Conservation (phyloP, 306 rosid species). For the Cucumis melo region DNA sequence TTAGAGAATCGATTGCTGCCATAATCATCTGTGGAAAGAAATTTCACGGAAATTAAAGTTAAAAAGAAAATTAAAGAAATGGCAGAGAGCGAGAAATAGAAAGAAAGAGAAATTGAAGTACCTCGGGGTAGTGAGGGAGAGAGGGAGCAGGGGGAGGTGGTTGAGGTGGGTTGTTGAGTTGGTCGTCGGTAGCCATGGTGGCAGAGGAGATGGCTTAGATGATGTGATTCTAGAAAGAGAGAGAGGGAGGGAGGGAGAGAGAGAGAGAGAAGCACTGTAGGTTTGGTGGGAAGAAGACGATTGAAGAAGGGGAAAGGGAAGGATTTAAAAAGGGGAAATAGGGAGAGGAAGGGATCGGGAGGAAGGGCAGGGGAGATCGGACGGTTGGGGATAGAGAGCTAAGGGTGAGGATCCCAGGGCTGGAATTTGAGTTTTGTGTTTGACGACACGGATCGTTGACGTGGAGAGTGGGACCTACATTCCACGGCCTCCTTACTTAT, state of each 20-base stretch:
- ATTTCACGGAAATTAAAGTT: not conserved
- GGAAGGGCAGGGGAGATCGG: slow-evolving; percentile 5
- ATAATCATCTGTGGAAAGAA: slow-evolving; percentile 24
- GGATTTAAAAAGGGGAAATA: slow-evolving; percentile 24
- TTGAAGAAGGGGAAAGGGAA: slow-evolving; percentile 4
- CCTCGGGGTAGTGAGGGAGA: slow-evolving; percentile 33
- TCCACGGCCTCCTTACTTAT: not conserved
- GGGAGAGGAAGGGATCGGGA: slow-evolving; percentile 9
- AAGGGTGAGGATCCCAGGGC: slow-evolving; percentile 11
- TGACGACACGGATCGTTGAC: slow-evolving; percentile 30
- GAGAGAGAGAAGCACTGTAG: slow-evolving; percentile 9
- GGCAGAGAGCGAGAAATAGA: not conserved
- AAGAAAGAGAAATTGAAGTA: not conserved
- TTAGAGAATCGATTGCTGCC: slow-evolving; percentile 30
- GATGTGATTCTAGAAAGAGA: not conserved
- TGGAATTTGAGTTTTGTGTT: accelerated
- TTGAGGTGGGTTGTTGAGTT: not conserved
- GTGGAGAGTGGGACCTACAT: slow-evolving; percentile 4
- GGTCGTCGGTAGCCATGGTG: slow-evolving; percentile 24
- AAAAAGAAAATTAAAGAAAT: not conserved
- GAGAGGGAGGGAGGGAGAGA: not conserved
- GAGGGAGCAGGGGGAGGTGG: slow-evolving; percentile 9
- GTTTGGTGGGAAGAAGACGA: slow-evolving; percentile 15
- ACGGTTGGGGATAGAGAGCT: slow-evolving; percentile 24
- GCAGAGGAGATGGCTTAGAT: slow-evolving; percentile 11